Percentiles rank a stretch among this genome's conserved stretches.
phyloP scores from a whole-genome alignment of 177 flowering plant genomes.

The Vitis hybrid region DNA sequence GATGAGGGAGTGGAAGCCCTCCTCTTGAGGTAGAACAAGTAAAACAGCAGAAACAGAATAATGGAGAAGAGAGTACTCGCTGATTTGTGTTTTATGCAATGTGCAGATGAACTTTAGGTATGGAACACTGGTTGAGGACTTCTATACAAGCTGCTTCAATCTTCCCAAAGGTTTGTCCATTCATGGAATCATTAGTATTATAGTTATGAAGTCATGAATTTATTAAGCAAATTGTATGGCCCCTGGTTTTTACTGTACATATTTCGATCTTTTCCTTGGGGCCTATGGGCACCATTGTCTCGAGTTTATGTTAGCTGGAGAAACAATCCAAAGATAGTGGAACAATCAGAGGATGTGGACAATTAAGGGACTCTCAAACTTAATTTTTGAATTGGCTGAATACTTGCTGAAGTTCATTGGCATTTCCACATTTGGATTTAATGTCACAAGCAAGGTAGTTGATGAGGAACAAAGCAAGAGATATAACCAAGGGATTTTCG shows the following conservation, averaged over 20 bases:
- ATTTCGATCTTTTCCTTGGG: slow-evolving; percentile 11
- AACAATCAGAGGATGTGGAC: slow-evolving; percentile 34
- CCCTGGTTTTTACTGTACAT: slow-evolving; percentile 1
- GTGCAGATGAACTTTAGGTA: slow-evolving; percentile 8
- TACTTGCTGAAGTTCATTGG: slow-evolving; percentile 18
- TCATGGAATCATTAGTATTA: no score
- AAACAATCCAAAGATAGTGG: slow-evolving; percentile 26
- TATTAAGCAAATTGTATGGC: no score
- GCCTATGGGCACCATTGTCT: slow-evolving; percentile 24
- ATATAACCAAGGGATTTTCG: background rate
- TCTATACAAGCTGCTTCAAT: background rate
- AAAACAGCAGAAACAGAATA: slow-evolving; percentile 78
- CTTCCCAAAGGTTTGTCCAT: background rate
- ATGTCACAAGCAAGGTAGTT: slow-evolving; percentile 27
- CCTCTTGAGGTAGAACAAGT: slow-evolving; percentile 87
- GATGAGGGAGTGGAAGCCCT: slow-evolving; percentile 44
- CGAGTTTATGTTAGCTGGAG: slow-evolving; percentile 14
- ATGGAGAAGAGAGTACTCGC: slow-evolving; percentile 57
- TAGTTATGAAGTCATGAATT: background rate
- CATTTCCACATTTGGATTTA: slow-evolving; percentile 17
- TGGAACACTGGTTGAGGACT: slow-evolving; percentile 11
- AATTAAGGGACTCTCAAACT: slow-evolving; percentile 26
- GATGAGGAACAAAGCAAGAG: slow-evolving; percentile 18
- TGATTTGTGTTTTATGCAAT: no score
- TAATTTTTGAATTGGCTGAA: slow-evolving; percentile 18